These are phyloP conservation scores for Dichomitus squalens DNA, from an alignment of 1,284 basidiomycete genomes.

Conservation along the genomic window DNA sequence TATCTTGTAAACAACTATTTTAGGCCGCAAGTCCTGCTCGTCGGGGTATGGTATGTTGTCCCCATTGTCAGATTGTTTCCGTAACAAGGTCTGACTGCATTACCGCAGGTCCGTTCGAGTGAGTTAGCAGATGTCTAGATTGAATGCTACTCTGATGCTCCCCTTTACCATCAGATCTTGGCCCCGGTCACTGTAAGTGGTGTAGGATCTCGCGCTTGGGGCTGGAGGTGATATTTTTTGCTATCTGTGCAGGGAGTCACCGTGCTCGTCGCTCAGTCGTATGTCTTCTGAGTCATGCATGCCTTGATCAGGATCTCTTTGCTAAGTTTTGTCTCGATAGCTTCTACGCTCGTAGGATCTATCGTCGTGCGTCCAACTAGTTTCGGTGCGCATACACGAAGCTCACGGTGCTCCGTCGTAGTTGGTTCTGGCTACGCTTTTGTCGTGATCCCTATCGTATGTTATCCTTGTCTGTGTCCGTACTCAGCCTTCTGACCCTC, in stretches of 20 bases:
- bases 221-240: neutral
- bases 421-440: neutral
- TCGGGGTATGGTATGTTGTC: slow-evolving; percentile 15
- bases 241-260: neutral
- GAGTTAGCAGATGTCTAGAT: too few species aligned
- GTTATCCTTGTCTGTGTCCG: neutral
- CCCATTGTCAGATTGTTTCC: neutral
- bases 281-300: neutral
- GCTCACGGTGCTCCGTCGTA: neutral
- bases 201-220: neutral
- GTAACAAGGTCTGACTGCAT: neutral
- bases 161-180: too few species aligned
- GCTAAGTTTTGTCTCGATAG: neutral
- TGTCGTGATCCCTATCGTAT: neutral
- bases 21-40: neutral
- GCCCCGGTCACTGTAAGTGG: too few species aligned
- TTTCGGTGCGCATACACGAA: too few species aligned
- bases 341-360: neutral
- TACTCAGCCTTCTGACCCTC: too few species aligned
- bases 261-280: neutral
- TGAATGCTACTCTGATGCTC: too few species aligned
- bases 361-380: neutral
- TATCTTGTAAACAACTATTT: slow-evolving; percentile 20
- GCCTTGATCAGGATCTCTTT: too few species aligned
- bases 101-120: neutral